phyloP scores from a whole-genome alignment of 2,329 filamentous ascomycete species.

The Fusarium sambucinum region DNA sequence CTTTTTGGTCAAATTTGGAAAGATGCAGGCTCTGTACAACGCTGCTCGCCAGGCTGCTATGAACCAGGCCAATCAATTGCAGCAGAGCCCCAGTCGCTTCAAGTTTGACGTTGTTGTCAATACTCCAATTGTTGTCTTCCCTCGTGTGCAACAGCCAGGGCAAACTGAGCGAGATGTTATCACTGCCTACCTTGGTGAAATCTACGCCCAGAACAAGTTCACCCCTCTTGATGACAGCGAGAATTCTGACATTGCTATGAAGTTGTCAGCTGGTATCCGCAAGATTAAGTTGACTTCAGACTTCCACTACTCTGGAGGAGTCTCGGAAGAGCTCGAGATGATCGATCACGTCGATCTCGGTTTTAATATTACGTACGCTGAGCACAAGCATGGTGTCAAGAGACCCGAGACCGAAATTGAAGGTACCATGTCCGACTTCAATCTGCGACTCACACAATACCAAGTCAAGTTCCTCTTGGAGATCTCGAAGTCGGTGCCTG shows the following conservation, averaged over 20 bases:
- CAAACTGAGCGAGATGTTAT: slow-evolving; percentile 81
- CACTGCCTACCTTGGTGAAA: slow-evolving; percentile 95
- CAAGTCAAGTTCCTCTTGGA: slow-evolving; percentile 92
- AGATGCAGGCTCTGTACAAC: slow-evolving; percentile 99
- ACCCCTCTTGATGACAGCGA: slow-evolving; percentile 83
- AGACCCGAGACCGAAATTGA: slow-evolving; percentile 93
- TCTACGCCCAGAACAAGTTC: slow-evolving; percentile 96
- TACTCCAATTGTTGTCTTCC: slow-evolving; percentile 96
- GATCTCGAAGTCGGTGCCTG: slow-evolving; percentile 87
- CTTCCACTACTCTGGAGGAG: slow-evolving; percentile 80
- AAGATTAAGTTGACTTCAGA: slow-evolving; percentile 92
- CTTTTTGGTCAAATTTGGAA: slow-evolving; percentile 98
- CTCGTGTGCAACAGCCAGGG: slow-evolving; percentile 78
- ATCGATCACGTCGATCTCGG: slow-evolving; percentile 97
- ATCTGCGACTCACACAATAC: slow-evolving; percentile 87
- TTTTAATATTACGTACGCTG: slow-evolving; percentile 91
- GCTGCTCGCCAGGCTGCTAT: slow-evolving; percentile 94
- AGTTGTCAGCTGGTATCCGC: slow-evolving; percentile 88
- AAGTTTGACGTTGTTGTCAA: slow-evolving; percentile 94
- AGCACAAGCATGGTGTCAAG: slow-evolving; percentile 81
- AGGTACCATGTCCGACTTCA: slow-evolving; percentile 92
- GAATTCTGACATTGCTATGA: slow-evolving; percentile 82
- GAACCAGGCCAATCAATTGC: slow-evolving; percentile 91
- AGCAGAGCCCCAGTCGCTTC: slow-evolving; percentile 89
- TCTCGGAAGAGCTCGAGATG: slow-evolving; percentile 89